Evolutionary conservation across 2,329 filamentous ascomycete species (phyloP).

Genomic region (Nannizzia gypsea): DNA sequence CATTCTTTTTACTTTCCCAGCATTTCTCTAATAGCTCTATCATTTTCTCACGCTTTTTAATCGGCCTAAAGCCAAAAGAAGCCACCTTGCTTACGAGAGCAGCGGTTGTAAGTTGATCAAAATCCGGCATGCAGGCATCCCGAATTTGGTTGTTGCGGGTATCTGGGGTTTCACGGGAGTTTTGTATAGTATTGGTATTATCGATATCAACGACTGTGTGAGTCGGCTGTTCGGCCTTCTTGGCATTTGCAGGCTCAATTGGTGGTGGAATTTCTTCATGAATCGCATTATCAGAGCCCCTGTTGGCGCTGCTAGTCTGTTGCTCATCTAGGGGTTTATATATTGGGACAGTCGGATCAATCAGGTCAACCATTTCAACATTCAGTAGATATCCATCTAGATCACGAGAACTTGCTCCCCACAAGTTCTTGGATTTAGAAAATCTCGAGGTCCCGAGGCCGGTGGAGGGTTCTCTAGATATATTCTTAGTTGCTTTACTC

Average conservation of each 20-base stretch:
- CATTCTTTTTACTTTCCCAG: constrained; percentile 49
- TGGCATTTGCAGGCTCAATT: background rate
- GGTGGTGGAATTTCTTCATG: background rate
- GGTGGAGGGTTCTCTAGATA: constrained; percentile 38
- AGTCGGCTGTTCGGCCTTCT: background rate
- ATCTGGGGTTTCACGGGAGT: no score
- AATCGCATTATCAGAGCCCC: background rate
- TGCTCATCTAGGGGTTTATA: background rate
- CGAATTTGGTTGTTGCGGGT: background rate
- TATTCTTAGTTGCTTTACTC: constrained; percentile 18
- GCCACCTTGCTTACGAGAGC: constrained; percentile 52
- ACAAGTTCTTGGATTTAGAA: constrained; percentile 41
- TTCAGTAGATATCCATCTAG: constrained; percentile 52
- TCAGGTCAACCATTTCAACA: constrained; percentile 50
- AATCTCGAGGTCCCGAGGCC: constrained; percentile 16
- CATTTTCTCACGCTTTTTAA: constrained; percentile 58
- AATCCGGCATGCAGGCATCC: constrained; percentile 41
- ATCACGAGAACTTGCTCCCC: constrained; percentile 60
- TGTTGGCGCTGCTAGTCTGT: background rate
- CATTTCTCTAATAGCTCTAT: constrained; percentile 58
- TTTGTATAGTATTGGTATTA: background rate
- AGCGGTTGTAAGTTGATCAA: constrained; percentile 48
- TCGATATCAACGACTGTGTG: background rate
- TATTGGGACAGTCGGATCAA: constrained; percentile 28
- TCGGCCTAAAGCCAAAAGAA: constrained; percentile 59